Percentiles rank a stretch among this genome's conserved stretches.
These are phyloP conservation scores for Colletotrichum tropicale DNA, from an alignment of 2,329 filamentous ascomycete species.

Conservation along the genomic window DNA sequence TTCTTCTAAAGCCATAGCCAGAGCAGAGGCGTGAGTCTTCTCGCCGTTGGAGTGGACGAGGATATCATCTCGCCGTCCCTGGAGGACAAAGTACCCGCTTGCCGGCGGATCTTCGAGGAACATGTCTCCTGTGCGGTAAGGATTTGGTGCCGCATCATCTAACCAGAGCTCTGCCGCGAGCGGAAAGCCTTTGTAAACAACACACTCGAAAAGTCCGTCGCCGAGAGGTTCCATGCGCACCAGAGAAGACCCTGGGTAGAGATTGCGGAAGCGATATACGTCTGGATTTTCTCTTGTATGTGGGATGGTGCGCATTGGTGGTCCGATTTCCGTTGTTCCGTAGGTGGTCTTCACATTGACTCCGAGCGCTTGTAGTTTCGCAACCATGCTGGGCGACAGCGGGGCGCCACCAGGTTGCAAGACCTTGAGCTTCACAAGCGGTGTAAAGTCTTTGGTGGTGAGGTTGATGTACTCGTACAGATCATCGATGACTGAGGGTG, in stretches of 20 bases:
- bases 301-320: neutral
- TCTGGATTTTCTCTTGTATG: conserved; percentile 10
- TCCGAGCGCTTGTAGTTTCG: neutral
- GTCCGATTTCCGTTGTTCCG: conserved; percentile 3
- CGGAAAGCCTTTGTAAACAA: conserved; percentile 1
- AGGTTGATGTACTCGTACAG: conserved; percentile 6
- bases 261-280: conserved; percentile 9
- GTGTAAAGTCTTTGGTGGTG: neutral
- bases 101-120: neutral
- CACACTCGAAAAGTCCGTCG: conserved; percentile 1
- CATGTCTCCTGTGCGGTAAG: conserved; percentile 2
- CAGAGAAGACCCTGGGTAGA: neutral
- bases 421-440: neutral
- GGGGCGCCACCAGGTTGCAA: conserved; percentile 4
- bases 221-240: neutral
- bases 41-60: conserved; percentile 1
- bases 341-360: conserved; percentile 16
- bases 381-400: neutral
- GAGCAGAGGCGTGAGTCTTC: neutral
- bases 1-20: conserved; percentile 1
- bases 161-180: conserved; percentile 8
- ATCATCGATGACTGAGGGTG: conserved; percentile 8
- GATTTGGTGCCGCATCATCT: neutral
- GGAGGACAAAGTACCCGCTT: conserved; percentile 2
- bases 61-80: conserved; percentile 2